A percentile compares a stretch with the other conserved stretches of the same genome.
Conservation (phyloP, 2,329 filamentous ascomycete species). For the Colletotrichum theobromicola region DNA sequence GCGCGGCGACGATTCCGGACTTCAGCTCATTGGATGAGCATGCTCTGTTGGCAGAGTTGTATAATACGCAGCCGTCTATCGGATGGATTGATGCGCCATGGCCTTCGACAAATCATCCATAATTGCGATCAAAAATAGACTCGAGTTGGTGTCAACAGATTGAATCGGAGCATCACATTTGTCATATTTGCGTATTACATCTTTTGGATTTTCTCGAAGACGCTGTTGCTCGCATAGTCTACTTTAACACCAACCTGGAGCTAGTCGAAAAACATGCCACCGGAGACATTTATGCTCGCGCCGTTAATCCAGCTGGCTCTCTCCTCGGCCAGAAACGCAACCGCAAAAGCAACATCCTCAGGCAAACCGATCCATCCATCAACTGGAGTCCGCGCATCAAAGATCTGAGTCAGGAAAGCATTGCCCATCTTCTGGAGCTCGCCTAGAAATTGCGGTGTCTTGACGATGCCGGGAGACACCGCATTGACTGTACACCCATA, state of each 20-base stretch:
- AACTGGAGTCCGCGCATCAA: conserved; percentile 47
- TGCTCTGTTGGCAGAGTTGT: not conserved
- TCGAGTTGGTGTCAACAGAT: not conserved
- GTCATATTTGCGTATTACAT: fast-evolving
- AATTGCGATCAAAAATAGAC: not conserved
- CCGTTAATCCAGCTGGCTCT: conserved; percentile 54
- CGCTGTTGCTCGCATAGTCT: not conserved
- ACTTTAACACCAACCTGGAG: not conserved
- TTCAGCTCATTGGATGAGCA: not conserved
- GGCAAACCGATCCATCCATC: conserved; percentile 45
- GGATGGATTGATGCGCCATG: not conserved
- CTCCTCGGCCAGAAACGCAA: conserved; percentile 49
- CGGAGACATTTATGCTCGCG: conserved; percentile 31
- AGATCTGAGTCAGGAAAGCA: conserved; percentile 36
- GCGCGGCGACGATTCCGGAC: not conserved
- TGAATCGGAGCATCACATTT: not conserved
- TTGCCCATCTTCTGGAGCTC: conserved; percentile 42
- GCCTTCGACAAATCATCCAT: not conserved
- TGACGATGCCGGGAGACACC: conserved; percentile 47
- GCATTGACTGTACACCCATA: conserved; percentile 52
- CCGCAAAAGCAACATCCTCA: conserved; percentile 51
- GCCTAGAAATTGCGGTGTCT: conserved; percentile 39
- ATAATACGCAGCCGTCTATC: not conserved
- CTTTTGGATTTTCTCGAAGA: fast-evolving
- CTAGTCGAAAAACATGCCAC: conserved; percentile 19